phyloP scores from a whole-genome alignment of 257 asterid genomes.

The Primulina huaijiensis region DNA sequence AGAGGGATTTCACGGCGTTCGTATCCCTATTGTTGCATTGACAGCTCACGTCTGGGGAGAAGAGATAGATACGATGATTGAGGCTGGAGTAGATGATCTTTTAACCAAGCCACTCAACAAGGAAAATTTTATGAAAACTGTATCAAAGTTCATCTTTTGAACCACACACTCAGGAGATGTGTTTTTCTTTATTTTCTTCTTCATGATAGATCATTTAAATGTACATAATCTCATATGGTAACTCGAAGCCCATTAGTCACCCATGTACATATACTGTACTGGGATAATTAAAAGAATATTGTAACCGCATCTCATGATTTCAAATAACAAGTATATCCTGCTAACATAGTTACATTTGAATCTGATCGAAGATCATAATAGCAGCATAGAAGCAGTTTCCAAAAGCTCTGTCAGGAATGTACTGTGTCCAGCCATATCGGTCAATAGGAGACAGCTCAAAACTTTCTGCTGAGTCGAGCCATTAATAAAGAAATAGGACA shows the following conservation, averaged over 20 bases:
- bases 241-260: background rate
- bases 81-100: constrained; percentile 64
- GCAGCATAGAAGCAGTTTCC: constrained; percentile 98
- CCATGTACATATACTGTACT: background rate
- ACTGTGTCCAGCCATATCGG: constrained; percentile 86
- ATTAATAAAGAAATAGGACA: constrained; percentile 20
- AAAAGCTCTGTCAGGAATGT: constrained; percentile 90
- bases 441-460: constrained; percentile 75
- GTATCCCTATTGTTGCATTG: constrained; percentile 60
- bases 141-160: constrained; percentile 15
- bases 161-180: no score
- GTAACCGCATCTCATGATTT: no score
- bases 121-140: constrained; percentile 32
- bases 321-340: constrained; percentile 6
- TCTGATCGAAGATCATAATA: constrained; percentile 29
- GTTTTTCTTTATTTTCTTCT: no score
- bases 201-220: no score
- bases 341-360: background rate
- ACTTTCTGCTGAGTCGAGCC: constrained; percentile 49
- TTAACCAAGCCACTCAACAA: constrained; percentile 52
- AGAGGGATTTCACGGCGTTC: constrained; percentile 44
- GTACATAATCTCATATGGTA: background rate
- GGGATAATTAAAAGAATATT: no score
- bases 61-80: constrained; percentile 42
- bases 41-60: constrained; percentile 48